A percentile compares a stretch with the other conserved stretches of the same genome.
Conservation (phyloP, 2,329 filamentous ascomycete species). For the Xylariaceae sp. region DNA sequence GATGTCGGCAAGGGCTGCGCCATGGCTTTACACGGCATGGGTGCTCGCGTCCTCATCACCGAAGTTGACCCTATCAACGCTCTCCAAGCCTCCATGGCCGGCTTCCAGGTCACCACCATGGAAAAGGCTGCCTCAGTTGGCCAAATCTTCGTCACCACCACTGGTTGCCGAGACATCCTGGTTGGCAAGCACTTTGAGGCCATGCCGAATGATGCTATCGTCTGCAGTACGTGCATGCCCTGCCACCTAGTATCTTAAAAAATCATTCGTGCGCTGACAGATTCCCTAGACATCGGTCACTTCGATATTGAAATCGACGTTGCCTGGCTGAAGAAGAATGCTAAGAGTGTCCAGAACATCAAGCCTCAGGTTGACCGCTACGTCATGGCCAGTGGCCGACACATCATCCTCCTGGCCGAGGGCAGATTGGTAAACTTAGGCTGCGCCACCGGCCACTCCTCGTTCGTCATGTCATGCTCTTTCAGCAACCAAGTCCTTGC, state of each 20-base stretch:
- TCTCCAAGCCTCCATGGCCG: slow-evolving; percentile 96
- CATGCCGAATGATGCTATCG: slow-evolving; percentile 97
- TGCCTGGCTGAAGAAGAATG: slow-evolving; percentile 98
- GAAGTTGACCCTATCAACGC: slow-evolving; percentile 99
- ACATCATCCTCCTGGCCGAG: slow-evolving; percentile 98
- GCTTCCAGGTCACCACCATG: slow-evolving; percentile 97
- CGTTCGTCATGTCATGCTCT: slow-evolving; percentile 99
- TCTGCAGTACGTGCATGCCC: slow-evolving; percentile 73
- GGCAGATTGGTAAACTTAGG: slow-evolving; percentile 99
- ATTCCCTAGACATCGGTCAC: slow-evolving; percentile 82
- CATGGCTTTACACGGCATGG: slow-evolving; percentile 94
- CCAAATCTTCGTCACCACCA: slow-evolving; percentile 99
- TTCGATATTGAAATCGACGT: slow-evolving; percentile 99
- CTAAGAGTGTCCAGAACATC: slow-evolving; percentile 93
- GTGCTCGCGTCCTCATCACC: slow-evolving; percentile 92
- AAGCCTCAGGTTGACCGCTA: slow-evolving; percentile 99
- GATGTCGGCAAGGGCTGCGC: slow-evolving; percentile 99
- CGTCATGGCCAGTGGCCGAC: slow-evolving; percentile 87
- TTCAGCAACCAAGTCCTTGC: slow-evolving; percentile 99
- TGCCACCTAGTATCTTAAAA: slow-evolving; percentile 8
- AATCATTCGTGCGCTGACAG: slow-evolving; percentile 18
- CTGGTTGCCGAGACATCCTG: slow-evolving; percentile 97
- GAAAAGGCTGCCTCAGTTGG: slow-evolving; percentile 86
- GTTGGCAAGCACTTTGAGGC: slow-evolving; percentile 88
- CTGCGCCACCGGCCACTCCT: slow-evolving; percentile 98